These are phyloP conservation scores for Vigna radiata DNA, from an alignment of 306 rosid species.

Conservation along the genomic window DNA sequence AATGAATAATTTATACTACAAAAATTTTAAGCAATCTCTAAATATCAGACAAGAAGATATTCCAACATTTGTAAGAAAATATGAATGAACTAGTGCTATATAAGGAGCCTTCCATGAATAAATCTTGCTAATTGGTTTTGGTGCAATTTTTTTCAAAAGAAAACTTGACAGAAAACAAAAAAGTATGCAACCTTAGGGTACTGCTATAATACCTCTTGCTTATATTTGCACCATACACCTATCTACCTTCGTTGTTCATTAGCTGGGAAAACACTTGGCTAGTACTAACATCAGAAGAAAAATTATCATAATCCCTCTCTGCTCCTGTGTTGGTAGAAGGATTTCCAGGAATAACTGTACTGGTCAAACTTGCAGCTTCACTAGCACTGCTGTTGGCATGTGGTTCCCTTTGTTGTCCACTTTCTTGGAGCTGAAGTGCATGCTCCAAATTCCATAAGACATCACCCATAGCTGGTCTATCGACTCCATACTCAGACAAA, in stretches of 20 bases:
- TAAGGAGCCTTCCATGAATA: conserved; percentile 30
- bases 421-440: conserved; percentile 92
- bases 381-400: conserved; percentile 30
- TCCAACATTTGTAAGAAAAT: neutral
- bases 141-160: conserved; percentile 38
- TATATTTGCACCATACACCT: conserved; percentile 45
- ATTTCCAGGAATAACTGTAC: conserved; percentile 42
- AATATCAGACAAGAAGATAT: conserved; percentile 26
- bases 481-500: conserved; percentile 91
- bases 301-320: conserved; percentile 52
- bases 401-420: conserved; percentile 50
- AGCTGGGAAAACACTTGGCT: conserved; percentile 89
- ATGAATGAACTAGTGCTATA: conserved; percentile 9
- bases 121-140: conserved; percentile 34
- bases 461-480: conserved; percentile 98
- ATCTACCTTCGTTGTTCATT: conserved; percentile 91
- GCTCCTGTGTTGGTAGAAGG: conserved; percentile 48
- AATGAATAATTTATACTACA: conserved; percentile 11
- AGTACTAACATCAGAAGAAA: conserved; percentile 63
- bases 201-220: conserved; percentile 39
- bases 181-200: neutral
- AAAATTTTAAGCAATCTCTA: conserved; percentile 27
- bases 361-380: conserved; percentile 40
- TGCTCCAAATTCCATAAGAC: conserved; percentile 94
- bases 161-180: neutral